These are phyloP conservation scores for Hysterium pulicare DNA, from an alignment of 2,329 filamentous ascomycete species.

Conservation along the genomic window DNA sequence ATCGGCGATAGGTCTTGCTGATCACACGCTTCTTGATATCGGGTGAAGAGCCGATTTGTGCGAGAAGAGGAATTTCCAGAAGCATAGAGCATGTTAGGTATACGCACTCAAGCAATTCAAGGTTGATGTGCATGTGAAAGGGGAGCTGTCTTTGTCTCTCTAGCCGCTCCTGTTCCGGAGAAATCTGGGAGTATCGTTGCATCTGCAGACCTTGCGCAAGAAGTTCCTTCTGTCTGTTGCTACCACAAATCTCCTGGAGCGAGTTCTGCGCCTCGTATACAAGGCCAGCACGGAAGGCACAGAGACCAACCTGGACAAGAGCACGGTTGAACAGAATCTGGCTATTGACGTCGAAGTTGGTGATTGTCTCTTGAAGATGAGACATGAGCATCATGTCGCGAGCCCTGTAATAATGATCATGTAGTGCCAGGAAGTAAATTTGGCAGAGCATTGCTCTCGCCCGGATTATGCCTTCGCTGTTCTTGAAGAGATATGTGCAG, in stretches of 20 bases:
- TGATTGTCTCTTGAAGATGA: constrained; percentile 94
- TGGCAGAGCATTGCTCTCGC: constrained; percentile 97
- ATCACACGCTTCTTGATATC: constrained; percentile 97
- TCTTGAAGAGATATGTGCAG: constrained; percentile 89
- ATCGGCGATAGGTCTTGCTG: constrained; percentile 98
- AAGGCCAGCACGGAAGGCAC: constrained; percentile 93
- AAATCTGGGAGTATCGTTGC: constrained; percentile 93
- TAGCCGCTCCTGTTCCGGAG: constrained; percentile 93
- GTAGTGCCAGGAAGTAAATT: constrained; percentile 95
- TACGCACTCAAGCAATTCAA: constrained; percentile 95
- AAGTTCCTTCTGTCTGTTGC: constrained; percentile 94
- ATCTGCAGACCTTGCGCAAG: constrained; percentile 98
- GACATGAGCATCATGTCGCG: constrained; percentile 99
- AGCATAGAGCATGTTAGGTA: constrained; percentile 99
- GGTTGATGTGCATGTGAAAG: constrained; percentile 99
- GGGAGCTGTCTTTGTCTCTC: constrained; percentile 96
- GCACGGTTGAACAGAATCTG: constrained; percentile 99
- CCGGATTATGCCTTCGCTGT: constrained; percentile 94
- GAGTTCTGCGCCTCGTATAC: constrained; percentile 98
- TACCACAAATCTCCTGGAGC: constrained; percentile 96
- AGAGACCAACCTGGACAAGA: constrained; percentile 94
- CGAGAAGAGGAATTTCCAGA: constrained; percentile 93
- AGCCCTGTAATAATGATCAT: constrained; percentile 96
- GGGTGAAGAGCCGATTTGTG: constrained; percentile 92
- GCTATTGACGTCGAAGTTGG: constrained; percentile 92